Evolutionary conservation across 1,284 basidiomycete species (phyloP), one percentile per base, ranked within the genome.

Genomic region (Stygiomarasmius scandens): DNA sequence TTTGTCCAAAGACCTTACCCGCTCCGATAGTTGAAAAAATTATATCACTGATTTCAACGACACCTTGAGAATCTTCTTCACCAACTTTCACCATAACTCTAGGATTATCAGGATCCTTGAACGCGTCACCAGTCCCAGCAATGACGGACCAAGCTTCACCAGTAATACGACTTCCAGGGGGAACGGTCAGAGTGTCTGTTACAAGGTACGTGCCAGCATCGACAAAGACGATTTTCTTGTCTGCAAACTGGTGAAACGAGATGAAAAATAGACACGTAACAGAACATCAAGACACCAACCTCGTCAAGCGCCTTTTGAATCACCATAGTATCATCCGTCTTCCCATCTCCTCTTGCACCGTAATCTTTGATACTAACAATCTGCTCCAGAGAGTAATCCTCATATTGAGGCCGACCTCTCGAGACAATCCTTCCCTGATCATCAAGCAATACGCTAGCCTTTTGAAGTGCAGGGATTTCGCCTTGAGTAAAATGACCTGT

Each of bases 81-180:
- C 89, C 89, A 11, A 84, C 85, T 63, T 76, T 75, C 51, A 90
- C 77, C 44, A 89, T 83, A 14, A 77, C 77, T 36, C 70, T 70
- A 1, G 89, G 89, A 58, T 74, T 80, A 58, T 77, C 74, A 56
- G 77, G 73, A 62, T 87, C 73, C 50, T 78, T 64, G 75, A 93
- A 93, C 0, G 67, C 71, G 14, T 72, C 63, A 0, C 91, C 91
- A 27, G 74, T 76, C 2, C 86, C 91, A 50, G 90, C 81, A 58
- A 93, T 84, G 20, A 85, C 83, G 0, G 89, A 81, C 89, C 89
- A 93, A 0, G 83, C 87, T 67, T 93, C 90, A 27, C 91, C 91
- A 10, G 88, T 81, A 32, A 93, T 75, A 49, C 82, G 83, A 0
- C 86, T 82, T 19, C 86, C 89, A 1, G 84, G 82, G 14, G 90